Base-by-base conservation (phyloP, 163 green algal genomes). In the Volvox carteri region DNA sequence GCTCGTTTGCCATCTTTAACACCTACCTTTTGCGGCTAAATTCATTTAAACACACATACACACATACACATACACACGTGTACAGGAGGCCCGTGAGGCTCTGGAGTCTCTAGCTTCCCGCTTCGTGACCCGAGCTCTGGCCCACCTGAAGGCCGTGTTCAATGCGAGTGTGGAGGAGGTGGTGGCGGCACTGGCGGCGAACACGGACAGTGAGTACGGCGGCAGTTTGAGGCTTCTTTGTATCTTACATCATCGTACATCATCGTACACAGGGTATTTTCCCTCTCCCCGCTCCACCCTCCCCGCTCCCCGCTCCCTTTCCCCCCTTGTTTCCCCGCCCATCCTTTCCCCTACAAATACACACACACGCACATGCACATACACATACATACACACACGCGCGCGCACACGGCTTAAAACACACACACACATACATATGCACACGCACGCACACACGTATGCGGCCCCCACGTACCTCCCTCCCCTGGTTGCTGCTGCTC, bases 121-220 rank as follows among this genome's bases (percentile, higher is more conserved):
- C 84, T 90, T 90, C 84, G 46, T 54, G 30, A 41, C 84, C 41
- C 11, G 14, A 1, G 52, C 54, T 12, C 56, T 84, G n/a, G 41
- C 41, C 0, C 54, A 85, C 72, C 84, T 90, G 41, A 73, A 54
- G n/a, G 30, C 28, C 4, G 18, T 90, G 19, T 67, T 85, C 5
- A 67, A 25, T 6, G 84, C 39, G 19, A 41, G 28, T n/a, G 72
- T 78, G 56, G 84, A 90, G 60, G 72, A 68, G 41, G 73, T 85
- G 84, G 39, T 90, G 84, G 72, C 5, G 2, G 72, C 18, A 8
- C 37, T 90, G 41, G 72, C 68, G 14, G 83, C 83, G 0, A 74
- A 14, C 25, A 81, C 83, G n/a, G 83, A 88, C 68, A 81, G 83
- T 88, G 68, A 81, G 81, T n/a, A n/a, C n/a, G n/a, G n/a, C n/a